These are phyloP conservation scores for Neurospora sp. DNA, from an alignment of 495 filamentous ascomycete species.

Conservation along the genomic window DNA sequence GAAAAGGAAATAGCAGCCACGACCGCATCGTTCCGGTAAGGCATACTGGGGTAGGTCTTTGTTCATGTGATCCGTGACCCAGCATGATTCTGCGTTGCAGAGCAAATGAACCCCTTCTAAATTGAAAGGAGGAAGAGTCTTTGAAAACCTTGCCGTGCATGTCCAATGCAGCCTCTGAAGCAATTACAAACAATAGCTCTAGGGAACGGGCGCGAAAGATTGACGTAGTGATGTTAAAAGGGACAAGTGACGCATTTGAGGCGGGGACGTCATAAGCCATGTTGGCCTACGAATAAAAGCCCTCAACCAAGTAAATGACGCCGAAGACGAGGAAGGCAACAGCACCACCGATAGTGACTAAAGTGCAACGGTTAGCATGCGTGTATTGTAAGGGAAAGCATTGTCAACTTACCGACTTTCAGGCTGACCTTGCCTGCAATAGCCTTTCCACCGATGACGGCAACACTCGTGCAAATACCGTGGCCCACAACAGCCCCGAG, in stretches of 20 bases:
- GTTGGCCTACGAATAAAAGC: conserved; percentile 44
- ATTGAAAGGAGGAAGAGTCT: neutral
- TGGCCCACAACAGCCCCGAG: conserved; percentile 82
- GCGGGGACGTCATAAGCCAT: neutral
- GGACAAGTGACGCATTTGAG: neutral
- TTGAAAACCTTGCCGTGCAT: neutral
- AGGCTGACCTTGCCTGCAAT: conserved; percentile 92
- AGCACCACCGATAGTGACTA: conserved; percentile 94
- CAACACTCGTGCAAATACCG: conserved; percentile 77
- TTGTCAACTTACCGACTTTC: conserved; percentile 73
- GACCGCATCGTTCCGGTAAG: neutral
- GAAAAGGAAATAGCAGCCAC: neutral
- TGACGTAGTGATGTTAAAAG: neutral
- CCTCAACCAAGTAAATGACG: conserved; percentile 81
- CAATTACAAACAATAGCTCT: conserved; percentile 14
- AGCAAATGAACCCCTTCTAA: neutral
- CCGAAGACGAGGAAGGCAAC: conserved; percentile 84
- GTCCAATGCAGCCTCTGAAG: neutral
- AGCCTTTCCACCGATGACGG: conserved; percentile 87
- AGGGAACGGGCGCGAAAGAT: neutral
- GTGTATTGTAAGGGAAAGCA: neutral
- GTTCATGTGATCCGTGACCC: neutral
- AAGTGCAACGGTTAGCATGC: conserved; percentile 18
- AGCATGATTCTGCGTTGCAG: neutral
- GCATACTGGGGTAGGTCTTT: neutral